phyloP scores from a whole-genome alignment of 768 basidiomycete genomes.

The Termitomyces sp. region DNA sequence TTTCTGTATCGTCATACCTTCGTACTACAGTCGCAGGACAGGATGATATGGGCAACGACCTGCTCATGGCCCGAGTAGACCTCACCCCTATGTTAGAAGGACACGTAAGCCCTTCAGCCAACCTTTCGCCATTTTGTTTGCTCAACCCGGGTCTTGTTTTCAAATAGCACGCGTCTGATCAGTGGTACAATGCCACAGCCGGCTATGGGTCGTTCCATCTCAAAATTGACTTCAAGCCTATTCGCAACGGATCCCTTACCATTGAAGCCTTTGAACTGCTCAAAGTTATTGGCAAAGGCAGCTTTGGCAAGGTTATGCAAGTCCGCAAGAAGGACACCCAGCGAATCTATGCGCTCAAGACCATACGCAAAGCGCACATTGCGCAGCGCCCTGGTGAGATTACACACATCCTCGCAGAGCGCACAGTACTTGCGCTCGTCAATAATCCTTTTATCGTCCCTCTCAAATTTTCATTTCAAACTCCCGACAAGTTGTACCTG shows the following conservation, averaged over 20 bases:
- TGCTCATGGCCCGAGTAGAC: constrained; percentile 90
- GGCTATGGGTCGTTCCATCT: constrained; percentile 92
- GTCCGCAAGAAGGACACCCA: constrained; percentile 98
- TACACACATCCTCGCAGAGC: constrained; percentile 94
- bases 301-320: constrained; percentile 99
- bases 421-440: constrained; percentile 93
- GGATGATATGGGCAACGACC: constrained; percentile 96
- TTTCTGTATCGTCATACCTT: constrained; percentile 88
- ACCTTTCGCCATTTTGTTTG: background rate
- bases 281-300: constrained; percentile 97
- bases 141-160: constrained; percentile 8
- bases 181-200: constrained; percentile 82
- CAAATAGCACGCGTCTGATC: constrained; percentile 73
- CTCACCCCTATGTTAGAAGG: constrained; percentile 79
- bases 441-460: constrained; percentile 99
- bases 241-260: constrained; percentile 77
- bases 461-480: constrained; percentile 98
- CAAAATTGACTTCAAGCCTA: constrained; percentile 91
- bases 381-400: constrained; percentile 95
- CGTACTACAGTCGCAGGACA: constrained; percentile 74
- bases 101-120: constrained; percentile 41
- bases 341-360: constrained; percentile 97
- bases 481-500: constrained; percentile 93
- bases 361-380: constrained; percentile 97
- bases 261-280: constrained; percentile 96